Conservation (phyloP, 2,329 filamentous ascomycete species). For the Knufia fluminis region DNA sequence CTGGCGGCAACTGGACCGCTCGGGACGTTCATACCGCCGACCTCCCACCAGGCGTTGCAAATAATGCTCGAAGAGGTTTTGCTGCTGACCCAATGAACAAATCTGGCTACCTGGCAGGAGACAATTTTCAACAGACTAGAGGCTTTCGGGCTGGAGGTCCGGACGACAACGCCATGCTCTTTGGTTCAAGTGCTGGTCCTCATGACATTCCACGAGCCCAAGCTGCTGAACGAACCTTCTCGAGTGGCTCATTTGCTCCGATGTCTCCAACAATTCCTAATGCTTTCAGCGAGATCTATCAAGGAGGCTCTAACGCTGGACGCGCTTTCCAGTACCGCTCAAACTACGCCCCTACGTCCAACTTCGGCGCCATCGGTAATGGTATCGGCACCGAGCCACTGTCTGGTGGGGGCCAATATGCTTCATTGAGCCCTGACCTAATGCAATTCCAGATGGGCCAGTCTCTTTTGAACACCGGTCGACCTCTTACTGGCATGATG, state of each 20-base stretch:
- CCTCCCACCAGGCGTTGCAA: constrained; percentile 9
- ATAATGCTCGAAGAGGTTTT: constrained; percentile 3
- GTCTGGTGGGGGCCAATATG: constrained; percentile 9
- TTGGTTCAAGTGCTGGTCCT: not conserved
- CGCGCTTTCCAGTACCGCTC: constrained; percentile 7
- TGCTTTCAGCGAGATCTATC: constrained; percentile 3
- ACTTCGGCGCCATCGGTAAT: constrained; percentile 2
- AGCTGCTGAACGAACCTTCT: constrained; percentile 1
- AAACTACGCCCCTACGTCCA: constrained; percentile 1
- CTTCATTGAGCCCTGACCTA: constrained; percentile 13
- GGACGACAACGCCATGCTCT: not conserved
- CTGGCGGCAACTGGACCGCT: constrained; percentile 33
- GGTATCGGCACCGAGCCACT: constrained; percentile 3
- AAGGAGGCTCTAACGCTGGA: not conserved
- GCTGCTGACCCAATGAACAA: not conserved
- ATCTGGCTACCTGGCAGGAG: not conserved
- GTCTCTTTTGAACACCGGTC: constrained; percentile 13
- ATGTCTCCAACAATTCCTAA: not conserved
- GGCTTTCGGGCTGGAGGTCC: not conserved
- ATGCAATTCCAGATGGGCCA: constrained; percentile 15
- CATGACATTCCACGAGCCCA: constrained; percentile 2
- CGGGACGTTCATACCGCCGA: constrained; percentile 39
- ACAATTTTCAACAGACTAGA: not conserved
- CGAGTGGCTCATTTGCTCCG: not conserved
- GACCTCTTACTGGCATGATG: constrained; percentile 22